phyloP scores from a whole-genome alignment of 1,139 yeast genomes.

The Debaryomyces fabryi region DNA sequence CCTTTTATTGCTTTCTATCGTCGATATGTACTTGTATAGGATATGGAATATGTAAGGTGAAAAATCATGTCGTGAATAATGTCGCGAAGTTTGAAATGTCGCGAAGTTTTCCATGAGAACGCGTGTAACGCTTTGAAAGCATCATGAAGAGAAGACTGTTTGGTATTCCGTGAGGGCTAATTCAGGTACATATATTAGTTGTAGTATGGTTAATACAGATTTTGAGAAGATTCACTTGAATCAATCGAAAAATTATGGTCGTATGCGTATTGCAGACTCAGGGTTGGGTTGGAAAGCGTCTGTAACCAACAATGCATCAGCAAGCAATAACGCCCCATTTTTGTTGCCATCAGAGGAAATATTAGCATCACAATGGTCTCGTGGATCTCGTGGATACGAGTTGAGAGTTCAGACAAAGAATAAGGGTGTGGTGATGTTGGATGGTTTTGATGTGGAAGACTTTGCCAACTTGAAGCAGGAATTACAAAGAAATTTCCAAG shows the following conservation, averaged over 20 bases:
- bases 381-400: conserved; percentile 92
- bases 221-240: conserved; percentile 88
- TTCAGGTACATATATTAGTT: neutral
- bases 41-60: neutral
- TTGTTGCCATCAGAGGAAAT: conserved; percentile 84
- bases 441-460: conserved; percentile 88
- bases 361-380: conserved; percentile 82
- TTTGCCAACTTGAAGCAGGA: conserved; percentile 80
- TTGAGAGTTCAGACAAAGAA: conserved; percentile 85
- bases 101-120: neutral
- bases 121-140: conserved; percentile 1
- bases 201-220: conserved; percentile 52
- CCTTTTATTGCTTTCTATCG: no score
- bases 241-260: conserved; percentile 81
- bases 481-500: conserved; percentile 72
- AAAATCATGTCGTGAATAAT: neutral
- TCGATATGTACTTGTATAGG: neutral
- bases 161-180: neutral
- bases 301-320: conserved; percentile 32
- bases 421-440: conserved; percentile 82
- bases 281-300: conserved; percentile 96
- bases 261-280: conserved; percentile 90
- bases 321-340: conserved; percentile 69
- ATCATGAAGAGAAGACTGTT: neutral
- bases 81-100: neutral